Percentiles rank a stretch among this genome's conserved stretches.
These are phyloP conservation scores for Backusella liffmaniae DNA, from an alignment of 192 early-diverging fungal genomes.

Conservation along the genomic window DNA sequence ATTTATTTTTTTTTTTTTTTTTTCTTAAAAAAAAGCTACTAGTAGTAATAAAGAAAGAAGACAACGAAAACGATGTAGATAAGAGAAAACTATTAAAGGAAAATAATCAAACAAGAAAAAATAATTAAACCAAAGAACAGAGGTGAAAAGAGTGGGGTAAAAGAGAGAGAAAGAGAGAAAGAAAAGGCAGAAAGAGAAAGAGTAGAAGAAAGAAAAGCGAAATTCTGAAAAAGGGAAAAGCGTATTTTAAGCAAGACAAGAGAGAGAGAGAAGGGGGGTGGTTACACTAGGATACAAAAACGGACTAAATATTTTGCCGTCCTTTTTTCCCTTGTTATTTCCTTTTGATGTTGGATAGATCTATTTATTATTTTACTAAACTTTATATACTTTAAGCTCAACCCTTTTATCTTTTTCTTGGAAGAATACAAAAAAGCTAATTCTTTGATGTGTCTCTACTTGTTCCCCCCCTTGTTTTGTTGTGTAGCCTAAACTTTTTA, in stretches of 20 bases:
- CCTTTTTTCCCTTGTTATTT: background rate
- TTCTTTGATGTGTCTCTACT: background rate
- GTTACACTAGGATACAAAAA: background rate
- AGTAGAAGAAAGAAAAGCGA: background rate
- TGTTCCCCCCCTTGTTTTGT: background rate
- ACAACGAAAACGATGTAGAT: background rate
- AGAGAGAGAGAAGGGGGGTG: background rate
- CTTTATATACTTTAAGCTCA: background rate
- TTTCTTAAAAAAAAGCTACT: background rate
- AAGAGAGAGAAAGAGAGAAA: background rate
- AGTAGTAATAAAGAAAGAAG: background rate
- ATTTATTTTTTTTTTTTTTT: background rate
- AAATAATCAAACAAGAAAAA: background rate
- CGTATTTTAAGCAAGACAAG: constrained; percentile 7
- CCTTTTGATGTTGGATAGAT: background rate
- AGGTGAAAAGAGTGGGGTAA: background rate
- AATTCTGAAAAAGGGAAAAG: constrained; percentile 3
- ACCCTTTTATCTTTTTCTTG: background rate
- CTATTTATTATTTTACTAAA: background rate
- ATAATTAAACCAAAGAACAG: background rate
- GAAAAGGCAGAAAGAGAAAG: background rate
- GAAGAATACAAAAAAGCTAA: background rate
- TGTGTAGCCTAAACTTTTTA: background rate
- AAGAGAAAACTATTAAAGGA: too few relatives aligned
- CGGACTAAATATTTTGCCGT: background rate